Percentiles rank a stretch among this genome's conserved stretches.
phyloP scores from a whole-genome alignment of 306 rosid species.

The Carpinus fangiana region DNA sequence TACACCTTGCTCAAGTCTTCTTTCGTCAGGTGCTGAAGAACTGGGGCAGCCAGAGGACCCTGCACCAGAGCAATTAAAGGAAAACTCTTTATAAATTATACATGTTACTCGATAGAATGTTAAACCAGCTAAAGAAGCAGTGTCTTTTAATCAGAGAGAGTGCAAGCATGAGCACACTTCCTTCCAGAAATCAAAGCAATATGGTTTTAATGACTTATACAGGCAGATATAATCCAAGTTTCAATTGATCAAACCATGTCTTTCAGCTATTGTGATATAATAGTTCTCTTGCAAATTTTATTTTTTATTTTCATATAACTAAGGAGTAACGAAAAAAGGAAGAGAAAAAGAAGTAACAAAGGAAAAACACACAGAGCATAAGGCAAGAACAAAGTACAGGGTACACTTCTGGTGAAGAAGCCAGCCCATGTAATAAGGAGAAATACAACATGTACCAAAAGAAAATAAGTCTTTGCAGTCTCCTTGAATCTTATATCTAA shows the following conservation, averaged over 20 bases:
- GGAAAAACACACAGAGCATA: too few species aligned
- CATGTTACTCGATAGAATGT: slow-evolving; percentile 6
- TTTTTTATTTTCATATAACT: not conserved
- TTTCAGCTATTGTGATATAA: not conserved
- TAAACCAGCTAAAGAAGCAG: slow-evolving; percentile 18
- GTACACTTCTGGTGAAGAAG: not conserved
- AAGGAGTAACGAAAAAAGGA: not conserved
- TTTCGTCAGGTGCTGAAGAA: slow-evolving; percentile 85
- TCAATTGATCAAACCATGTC: not conserved
- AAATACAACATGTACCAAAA: not conserved
- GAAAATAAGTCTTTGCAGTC: not conserved
- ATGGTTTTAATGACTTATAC: not conserved
- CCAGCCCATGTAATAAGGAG: not conserved
- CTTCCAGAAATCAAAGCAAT: not conserved
- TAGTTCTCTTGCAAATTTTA: not conserved
- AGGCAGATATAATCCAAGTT: not conserved
- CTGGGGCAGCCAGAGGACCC: slow-evolving; percentile 97
- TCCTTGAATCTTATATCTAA: not conserved
- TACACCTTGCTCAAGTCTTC: slow-evolving; percentile 84
- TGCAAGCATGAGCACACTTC: not conserved
- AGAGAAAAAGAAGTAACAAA: not conserved
- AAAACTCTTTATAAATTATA: not conserved
- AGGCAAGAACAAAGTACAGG: not conserved
- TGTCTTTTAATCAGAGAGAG: not conserved
- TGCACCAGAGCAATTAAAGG: slow-evolving; percentile 34